These are phyloP conservation scores for Chlorella vulgaris DNA, from an alignment of 139 green algal genomes.

Conservation along the genomic window DNA sequence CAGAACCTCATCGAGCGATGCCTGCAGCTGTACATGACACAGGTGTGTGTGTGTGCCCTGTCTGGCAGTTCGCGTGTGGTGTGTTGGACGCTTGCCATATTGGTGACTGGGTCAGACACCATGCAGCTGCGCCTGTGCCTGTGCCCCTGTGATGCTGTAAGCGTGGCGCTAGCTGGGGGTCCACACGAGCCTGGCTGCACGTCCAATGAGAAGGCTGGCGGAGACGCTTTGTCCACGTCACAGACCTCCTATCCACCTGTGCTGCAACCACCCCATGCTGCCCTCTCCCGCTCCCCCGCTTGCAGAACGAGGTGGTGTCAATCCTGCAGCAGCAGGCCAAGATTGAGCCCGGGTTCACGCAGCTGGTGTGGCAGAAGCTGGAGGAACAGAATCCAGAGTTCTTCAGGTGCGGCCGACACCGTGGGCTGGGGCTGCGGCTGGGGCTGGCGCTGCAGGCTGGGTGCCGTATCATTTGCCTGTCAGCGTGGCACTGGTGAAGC, in stretches of 20 bases:
- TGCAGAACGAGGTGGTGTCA: constrained; percentile 71
- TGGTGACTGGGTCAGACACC: not conserved
- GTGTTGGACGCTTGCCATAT: not conserved
- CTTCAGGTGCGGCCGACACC: constrained; percentile 53
- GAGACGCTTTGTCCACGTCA: no score
- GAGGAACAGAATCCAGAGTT: constrained; percentile 94
- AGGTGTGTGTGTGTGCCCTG: constrained; percentile 37
- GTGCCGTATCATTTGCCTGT: no score
- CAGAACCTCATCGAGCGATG: constrained; percentile 95
- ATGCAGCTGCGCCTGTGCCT: not conserved
- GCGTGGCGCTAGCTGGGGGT: not conserved
- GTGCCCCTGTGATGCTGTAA: not conserved
- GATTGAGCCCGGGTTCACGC: constrained; percentile 89
- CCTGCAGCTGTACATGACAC: constrained; percentile 92
- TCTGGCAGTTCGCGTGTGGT: not conserved
- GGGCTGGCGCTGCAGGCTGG: constrained; percentile 11
- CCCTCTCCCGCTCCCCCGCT: no score
- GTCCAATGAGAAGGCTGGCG: not conserved
- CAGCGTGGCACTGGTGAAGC: no score
- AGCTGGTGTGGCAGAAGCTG: constrained; percentile 92
- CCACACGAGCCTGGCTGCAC: not conserved
- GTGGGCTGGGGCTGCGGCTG: not conserved
- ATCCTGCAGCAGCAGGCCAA: constrained; percentile 74
- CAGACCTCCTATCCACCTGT: not conserved
- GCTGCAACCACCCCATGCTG: no score